phyloP scores from a whole-genome alignment of 805 yeast species.

The Ogataea saltuana region DNA sequence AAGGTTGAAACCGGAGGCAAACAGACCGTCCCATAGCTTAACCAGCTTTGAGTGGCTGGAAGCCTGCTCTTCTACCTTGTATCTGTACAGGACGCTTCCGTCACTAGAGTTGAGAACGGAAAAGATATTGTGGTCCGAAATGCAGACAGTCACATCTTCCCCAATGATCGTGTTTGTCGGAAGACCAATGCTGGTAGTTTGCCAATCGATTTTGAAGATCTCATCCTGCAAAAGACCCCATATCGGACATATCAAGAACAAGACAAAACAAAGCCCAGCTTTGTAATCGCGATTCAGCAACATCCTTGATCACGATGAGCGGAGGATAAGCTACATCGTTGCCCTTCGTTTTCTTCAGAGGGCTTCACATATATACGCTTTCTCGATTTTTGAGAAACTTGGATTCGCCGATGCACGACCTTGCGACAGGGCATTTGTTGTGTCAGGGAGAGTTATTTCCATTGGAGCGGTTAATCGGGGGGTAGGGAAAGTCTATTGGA shows the following conservation, averaged over 20 bases:
- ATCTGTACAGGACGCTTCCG: slow-evolving; percentile 35
- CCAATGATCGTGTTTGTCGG: slow-evolving; percentile 25
- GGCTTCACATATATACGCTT: no score
- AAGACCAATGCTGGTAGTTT: slow-evolving; percentile 45
- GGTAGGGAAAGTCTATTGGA: no score
- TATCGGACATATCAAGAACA: slow-evolving; percentile 11
- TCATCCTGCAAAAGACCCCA: slow-evolving; percentile 43
- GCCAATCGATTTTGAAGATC: slow-evolving; percentile 58
- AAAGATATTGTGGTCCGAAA: slow-evolving; percentile 32
- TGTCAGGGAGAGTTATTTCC: no score
- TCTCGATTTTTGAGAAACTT: no score
- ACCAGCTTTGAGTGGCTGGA: slow-evolving; percentile 13
- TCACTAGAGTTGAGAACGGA: slow-evolving; percentile 27
- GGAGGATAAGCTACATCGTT: neutral
- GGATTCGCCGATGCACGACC: no score
- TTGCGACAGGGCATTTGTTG: no score
- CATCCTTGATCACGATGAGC: neutral
- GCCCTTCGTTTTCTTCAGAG: no score
- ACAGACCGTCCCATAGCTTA: slow-evolving; percentile 13
- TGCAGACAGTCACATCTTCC: slow-evolving; percentile 24
- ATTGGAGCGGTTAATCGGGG: no score
- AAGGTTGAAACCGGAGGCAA: slow-evolving; percentile 22
- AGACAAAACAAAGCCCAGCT: slow-evolving; percentile 2
- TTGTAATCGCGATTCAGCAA: neutral
- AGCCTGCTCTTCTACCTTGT: slow-evolving; percentile 26